Conservation (phyloP, 108 stramenopile species). For the Craspedostauros australis region DNA sequence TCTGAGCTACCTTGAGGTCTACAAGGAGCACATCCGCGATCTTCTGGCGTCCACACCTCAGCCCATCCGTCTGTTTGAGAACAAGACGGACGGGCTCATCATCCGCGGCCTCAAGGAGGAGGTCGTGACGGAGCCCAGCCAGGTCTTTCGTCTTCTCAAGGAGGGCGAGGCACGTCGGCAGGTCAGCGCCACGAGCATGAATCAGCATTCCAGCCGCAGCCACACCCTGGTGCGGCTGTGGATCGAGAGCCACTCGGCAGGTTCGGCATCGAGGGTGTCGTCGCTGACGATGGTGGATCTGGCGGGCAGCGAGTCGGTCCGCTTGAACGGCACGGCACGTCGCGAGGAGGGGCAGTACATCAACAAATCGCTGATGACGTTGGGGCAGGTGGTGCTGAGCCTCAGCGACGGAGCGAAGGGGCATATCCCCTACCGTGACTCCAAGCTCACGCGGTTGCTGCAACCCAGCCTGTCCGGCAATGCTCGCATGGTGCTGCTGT, state of each 20-base stretch:
- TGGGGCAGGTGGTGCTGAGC: slow-evolving; percentile 87
- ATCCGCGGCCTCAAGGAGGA: slow-evolving; percentile 85
- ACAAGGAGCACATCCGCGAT: slow-evolving; percentile 92
- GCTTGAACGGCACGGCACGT: slow-evolving; percentile 73
- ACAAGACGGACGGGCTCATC: slow-evolving; percentile 65
- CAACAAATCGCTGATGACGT: slow-evolving; percentile 91
- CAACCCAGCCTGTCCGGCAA: slow-evolving; percentile 89
- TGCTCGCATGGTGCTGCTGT: slow-evolving; percentile 81
- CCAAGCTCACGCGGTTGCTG: slow-evolving; percentile 89
- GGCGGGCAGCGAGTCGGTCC: slow-evolving; percentile 81
- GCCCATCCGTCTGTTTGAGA: slow-evolving; percentile 68
- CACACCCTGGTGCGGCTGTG: slow-evolving; percentile 88
- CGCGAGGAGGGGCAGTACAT: slow-evolving; percentile 96
- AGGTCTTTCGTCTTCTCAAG: slow-evolving; percentile 75
- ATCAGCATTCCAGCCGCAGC: slow-evolving; percentile 75
- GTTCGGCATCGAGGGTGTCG: slow-evolving; percentile 44
- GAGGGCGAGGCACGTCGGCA: slow-evolving; percentile 74
- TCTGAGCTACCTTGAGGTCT: slow-evolving; percentile 88
- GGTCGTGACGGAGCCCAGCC: slow-evolving; percentile 72
- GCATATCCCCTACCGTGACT: slow-evolving; percentile 80
- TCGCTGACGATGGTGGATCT: slow-evolving; percentile 76
- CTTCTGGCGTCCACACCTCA: slow-evolving; percentile 48
- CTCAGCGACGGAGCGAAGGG: slow-evolving; percentile 48
- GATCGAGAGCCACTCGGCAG: slow-evolving; percentile 70
- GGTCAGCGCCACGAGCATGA: slow-evolving; percentile 90